Evolutionary conservation across 768 basidiomycete species (phyloP).

Genomic region (Macrolepiota fuliginosa): DNA sequence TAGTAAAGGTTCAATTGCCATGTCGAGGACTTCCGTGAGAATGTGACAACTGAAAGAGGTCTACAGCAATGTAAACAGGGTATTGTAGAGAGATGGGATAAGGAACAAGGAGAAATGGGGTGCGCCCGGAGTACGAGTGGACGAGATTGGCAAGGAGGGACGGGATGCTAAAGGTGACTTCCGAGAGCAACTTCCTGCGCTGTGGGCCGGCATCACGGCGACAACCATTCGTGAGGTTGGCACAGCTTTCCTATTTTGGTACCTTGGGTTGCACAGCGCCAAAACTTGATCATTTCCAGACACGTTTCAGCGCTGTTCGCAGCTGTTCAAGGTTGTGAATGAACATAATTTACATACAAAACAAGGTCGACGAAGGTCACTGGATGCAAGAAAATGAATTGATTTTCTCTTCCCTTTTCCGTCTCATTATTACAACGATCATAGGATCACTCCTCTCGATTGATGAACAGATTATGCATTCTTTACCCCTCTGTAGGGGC

Average conservation of each 20-base stretch:
- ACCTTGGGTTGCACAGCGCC: not conserved
- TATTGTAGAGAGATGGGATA: constrained; percentile 2
- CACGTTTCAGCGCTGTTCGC: not conserved
- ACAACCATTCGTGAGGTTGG: not conserved
- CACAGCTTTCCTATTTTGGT: constrained; percentile 9
- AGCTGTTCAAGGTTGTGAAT: not conserved
- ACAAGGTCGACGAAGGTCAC: no score
- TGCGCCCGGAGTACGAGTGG: not conserved
- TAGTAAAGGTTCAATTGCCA: constrained; percentile 72
- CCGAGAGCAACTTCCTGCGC: not conserved
- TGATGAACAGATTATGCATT: no score
- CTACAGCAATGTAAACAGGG: not conserved
- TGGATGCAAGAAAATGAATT: no score
- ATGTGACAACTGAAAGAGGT: not conserved
- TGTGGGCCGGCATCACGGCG: not conserved
- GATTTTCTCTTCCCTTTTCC: no score
- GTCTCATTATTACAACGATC: no score
- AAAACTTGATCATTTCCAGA: no score
- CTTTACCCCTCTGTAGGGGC: no score
- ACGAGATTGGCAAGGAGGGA: not conserved
- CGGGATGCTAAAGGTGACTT: not conserved
- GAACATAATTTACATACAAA: no score
- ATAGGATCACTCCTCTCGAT: not conserved
- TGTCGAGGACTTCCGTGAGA: constrained; percentile 25
- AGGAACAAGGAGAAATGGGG: constrained; percentile 6